Base-by-base conservation (phyloP, 1,284 basidiomycete genomes). In the Ceratobasidium sp. region DNA sequence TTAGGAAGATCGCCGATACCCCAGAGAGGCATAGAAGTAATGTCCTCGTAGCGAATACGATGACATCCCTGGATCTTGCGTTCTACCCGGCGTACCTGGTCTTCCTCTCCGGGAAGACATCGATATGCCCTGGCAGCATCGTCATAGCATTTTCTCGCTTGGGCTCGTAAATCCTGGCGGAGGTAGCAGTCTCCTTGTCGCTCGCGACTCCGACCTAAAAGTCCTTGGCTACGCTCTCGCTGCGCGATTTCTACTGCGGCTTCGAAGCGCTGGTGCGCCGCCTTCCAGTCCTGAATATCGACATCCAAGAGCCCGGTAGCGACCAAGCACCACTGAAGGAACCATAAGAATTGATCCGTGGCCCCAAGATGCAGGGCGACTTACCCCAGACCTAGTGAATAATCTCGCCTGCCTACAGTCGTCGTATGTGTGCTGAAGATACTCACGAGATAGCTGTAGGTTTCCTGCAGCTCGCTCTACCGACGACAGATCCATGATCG, bases 11-110 rank as follows among this genome's bases (percentile, higher is more conserved):
- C 42, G n/a, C 42, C 13, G 20, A 66, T 42, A 20, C 63, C 42
- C 63, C 63, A 66, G 3, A 66, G 40, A 5, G 63, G 63, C 63
- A 66, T 66, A 39, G 39, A 7, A 10, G 33, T 15, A 10, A 66
- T 66, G 23, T 66, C 63, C 46, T 66, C 63, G 20, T 46, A 42
- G 44, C 40, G 63, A 44, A 66, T 42, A 5, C 18, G 33, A 66
- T 66, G 63, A 23, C 63, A 66, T n/a, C 63, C 39, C 39, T 67
- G 64, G 23, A 67, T 67, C 26, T 51, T 67, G 26, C 26, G 44
- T 33, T 67, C 64, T 18, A 67, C 64, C 1, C 64, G 64, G 4
- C 15, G 3, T 9, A 46, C 64, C 23, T 67, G 64, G n/a, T 67
- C 44, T 28, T 51, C 44, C 33, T 67, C 44, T 18, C 26, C n/a